These are phyloP conservation scores for Geoglossum cookeanum DNA, from an alignment of 2,329 filamentous ascomycete species.

Conservation along the genomic window DNA sequence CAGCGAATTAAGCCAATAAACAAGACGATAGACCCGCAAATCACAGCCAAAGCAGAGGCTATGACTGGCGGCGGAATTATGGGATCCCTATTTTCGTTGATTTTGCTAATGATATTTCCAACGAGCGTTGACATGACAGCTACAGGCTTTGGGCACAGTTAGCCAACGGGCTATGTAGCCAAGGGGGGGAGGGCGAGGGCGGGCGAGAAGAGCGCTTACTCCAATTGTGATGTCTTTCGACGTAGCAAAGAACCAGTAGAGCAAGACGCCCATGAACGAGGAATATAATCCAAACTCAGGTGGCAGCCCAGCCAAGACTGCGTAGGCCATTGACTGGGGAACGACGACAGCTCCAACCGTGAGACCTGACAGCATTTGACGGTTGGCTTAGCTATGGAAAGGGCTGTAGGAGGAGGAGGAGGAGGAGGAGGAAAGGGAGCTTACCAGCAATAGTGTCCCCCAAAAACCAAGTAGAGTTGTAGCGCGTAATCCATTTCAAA, in stretches of 20 bases:
- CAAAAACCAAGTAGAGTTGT: slow-evolving; percentile 75
- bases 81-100: slow-evolving; percentile 35
- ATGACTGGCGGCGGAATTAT: slow-evolving; percentile 42
- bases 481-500: slow-evolving; percentile 66
- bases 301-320: slow-evolving; percentile 58
- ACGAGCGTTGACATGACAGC: slow-evolving; percentile 88
- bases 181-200: too few relatives aligned
- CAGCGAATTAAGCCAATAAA: slow-evolving; percentile 60
- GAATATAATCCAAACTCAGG: slow-evolving; percentile 80
- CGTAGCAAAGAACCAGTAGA: slow-evolving; percentile 97
- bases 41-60: slow-evolving; percentile 59
- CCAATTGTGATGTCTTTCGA: slow-evolving; percentile 98
- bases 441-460: slow-evolving; percentile 79
- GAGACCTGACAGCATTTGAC: slow-evolving; percentile 28
- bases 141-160: slow-evolving; percentile 42
- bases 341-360: slow-evolving; percentile 67
- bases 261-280: slow-evolving; percentile 83
- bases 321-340: slow-evolving; percentile 95
- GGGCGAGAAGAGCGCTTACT: slow-evolving; percentile 35
- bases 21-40: slow-evolving; percentile 58
- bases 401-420: not conserved
- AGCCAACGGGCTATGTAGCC: slow-evolving; percentile 5
- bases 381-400: slow-evolving; percentile 5
- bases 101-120: slow-evolving; percentile 57
- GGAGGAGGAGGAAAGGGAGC: slow-evolving; percentile 13